phyloP scores from a whole-genome alignment of 805 yeast genomes.

The Myxozyma neglecta region DNA sequence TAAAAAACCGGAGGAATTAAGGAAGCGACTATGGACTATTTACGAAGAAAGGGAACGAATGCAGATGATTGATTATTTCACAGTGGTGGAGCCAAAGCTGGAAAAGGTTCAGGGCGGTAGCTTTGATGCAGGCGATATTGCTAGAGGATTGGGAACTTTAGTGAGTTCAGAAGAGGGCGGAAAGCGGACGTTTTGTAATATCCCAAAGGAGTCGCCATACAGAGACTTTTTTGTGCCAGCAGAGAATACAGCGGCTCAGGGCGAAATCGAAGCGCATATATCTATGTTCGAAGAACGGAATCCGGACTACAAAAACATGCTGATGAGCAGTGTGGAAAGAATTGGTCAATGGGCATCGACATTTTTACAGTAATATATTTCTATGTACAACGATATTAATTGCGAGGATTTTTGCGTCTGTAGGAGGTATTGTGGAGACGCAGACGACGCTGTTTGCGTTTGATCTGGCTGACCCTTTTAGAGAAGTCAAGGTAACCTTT shows the following conservation, averaged over 20 bases:
- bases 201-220: conserved; percentile 28
- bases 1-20: conserved; percentile 13
- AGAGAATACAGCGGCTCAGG: conserved; percentile 25
- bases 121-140: conserved; percentile 12
- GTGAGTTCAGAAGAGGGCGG: conserved; percentile 25
- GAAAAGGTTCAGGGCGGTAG: background rate
- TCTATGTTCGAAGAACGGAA: conserved; percentile 26
- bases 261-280: conserved; percentile 30
- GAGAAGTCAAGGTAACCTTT: conserved; percentile 17
- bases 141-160: conserved; percentile 21
- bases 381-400: background rate
- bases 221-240: conserved; percentile 23
- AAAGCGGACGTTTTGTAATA: conserved; percentile 26
- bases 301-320: conserved; percentile 14
- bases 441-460: conserved; percentile 13
- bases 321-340: conserved; percentile 18
- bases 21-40: conserved; percentile 19
- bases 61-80: conserved; percentile 20
- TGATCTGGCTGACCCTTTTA: conserved; percentile 13
- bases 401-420: background rate
- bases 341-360: conserved; percentile 11
- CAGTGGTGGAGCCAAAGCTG: conserved; percentile 10
- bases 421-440: conserved; percentile 1
- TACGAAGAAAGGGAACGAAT: conserved; percentile 19
- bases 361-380: background rate